phyloP scores from a whole-genome alignment of 1,284 basidiomycete genomes.

The Takashimella tepidaria region DNA sequence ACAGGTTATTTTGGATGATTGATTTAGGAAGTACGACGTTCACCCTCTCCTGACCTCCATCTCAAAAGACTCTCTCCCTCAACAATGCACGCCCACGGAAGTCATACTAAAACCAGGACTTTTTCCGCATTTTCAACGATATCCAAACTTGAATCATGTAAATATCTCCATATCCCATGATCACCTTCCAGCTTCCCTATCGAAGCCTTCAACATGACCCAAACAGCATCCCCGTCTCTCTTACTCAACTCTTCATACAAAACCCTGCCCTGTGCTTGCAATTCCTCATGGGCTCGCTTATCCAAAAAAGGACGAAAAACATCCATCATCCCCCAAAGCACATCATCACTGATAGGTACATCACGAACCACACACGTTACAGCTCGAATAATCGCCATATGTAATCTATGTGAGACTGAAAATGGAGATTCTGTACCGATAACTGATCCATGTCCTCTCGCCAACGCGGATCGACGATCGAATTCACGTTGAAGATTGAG shows the following conservation, averaged over 20 bases:
- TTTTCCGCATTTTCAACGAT: slow-evolving; percentile 17
- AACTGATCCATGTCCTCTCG: slow-evolving; percentile 53
- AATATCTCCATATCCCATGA: slow-evolving; percentile 27
- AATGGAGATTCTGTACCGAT: slow-evolving; percentile 30
- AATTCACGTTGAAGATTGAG: slow-evolving; percentile 57
- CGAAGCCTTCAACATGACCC: slow-evolving; percentile 66
- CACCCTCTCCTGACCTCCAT: no score
- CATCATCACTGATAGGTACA: slow-evolving; percentile 63
- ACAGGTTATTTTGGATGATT: no score
- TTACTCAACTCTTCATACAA: slow-evolving; percentile 60
- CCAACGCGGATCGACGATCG: slow-evolving; percentile 61
- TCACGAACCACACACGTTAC: slow-evolving; percentile 60
- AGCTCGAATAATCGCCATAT: slow-evolving; percentile 64
- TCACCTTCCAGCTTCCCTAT: slow-evolving; percentile 42
- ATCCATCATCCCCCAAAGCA: slow-evolving; percentile 72
- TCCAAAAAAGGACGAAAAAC: slow-evolving; percentile 70
- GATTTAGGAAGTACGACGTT: no score
- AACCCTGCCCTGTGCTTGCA: slow-evolving; percentile 61
- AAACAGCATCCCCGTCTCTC: slow-evolving; percentile 72
- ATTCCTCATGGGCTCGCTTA: slow-evolving; percentile 60
- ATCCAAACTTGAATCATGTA: slow-evolving; percentile 26
- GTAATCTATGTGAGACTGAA: slow-evolving; percentile 66
- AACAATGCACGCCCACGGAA: no score
- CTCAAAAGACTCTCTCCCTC: no score
- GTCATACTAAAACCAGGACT: no score